Conservation (phyloP, 2,329 filamentous ascomycete species). For the Karstenula rhodostoma region DNA sequence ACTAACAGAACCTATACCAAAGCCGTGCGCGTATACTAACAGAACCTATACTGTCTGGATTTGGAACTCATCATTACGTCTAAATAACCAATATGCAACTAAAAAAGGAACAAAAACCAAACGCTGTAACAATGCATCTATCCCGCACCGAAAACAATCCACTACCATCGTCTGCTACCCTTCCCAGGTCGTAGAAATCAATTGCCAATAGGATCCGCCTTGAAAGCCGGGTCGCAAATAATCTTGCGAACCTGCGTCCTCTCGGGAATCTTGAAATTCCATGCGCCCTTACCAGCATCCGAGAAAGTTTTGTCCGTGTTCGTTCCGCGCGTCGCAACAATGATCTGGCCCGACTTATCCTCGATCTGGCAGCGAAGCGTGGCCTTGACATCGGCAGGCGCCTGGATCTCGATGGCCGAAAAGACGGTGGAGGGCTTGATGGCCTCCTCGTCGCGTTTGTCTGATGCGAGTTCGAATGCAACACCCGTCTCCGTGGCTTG, state of each 20-base stretch:
- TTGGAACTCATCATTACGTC: not conserved
- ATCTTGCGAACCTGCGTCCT: slow-evolving; percentile 9
- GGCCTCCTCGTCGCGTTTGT: slow-evolving; percentile 7
- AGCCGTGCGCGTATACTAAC: not conserved
- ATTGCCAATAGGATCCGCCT: slow-evolving; percentile 2
- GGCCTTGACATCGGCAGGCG: slow-evolving; percentile 6
- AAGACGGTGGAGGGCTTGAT: slow-evolving; percentile 5
- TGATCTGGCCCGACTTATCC: slow-evolving; percentile 6
- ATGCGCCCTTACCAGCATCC: slow-evolving; percentile 10
- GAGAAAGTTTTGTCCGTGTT: slow-evolving; percentile 13
- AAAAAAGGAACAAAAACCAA: not conserved
- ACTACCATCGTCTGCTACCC: not conserved
- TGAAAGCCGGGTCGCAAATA: slow-evolving; percentile 14
- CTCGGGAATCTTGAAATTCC: slow-evolving; percentile 7
- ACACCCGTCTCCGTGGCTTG: slow-evolving; percentile 9
- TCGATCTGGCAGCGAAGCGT: slow-evolving; percentile 11
- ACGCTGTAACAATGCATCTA: not conserved
- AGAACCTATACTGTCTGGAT: not conserved
- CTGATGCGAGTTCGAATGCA: not conserved
- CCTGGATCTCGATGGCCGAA: slow-evolving; percentile 5
- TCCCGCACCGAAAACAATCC: not conserved
- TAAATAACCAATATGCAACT: not conserved
- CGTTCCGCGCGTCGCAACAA: not conserved
- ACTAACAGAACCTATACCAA: not conserved
- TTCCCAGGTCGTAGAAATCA: not conserved